These are phyloP conservation scores for Ogataea dorogensis DNA, from an alignment of 805 yeast species.

Conservation along the genomic window DNA sequence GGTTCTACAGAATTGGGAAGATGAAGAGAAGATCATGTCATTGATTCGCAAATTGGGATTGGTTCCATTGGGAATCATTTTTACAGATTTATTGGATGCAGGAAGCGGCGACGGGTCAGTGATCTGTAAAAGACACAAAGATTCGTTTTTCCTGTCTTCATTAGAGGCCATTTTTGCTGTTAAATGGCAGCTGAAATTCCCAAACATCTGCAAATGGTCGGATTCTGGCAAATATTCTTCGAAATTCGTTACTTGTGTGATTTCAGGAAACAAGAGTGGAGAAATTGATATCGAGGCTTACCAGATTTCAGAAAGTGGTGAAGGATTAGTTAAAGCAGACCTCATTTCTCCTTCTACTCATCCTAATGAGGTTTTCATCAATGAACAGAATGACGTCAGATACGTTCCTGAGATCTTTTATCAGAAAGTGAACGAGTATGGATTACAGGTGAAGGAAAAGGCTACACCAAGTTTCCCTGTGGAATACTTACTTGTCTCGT, in stretches of 20 bases:
- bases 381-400: constrained; percentile 65
- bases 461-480: constrained; percentile 93
- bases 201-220: constrained; percentile 63
- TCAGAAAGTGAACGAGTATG: constrained; percentile 82
- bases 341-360: constrained; percentile 84
- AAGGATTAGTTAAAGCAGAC: constrained; percentile 83
- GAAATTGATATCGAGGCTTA: constrained; percentile 90
- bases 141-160: constrained; percentile 87
- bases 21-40: constrained; percentile 49
- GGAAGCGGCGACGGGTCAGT: constrained; percentile 88
- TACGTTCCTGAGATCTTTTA: constrained; percentile 95
- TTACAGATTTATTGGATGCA: constrained; percentile 86
- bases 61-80: constrained; percentile 74
- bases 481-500: constrained; percentile 81
- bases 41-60: constrained; percentile 62
- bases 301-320: constrained; percentile 86
- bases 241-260: constrained; percentile 88
- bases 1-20: constrained; percentile 54
- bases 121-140: constrained; percentile 87
- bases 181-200: constrained; percentile 62
- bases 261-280: constrained; percentile 83
- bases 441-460: constrained; percentile 78
- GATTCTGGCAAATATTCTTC: constrained; percentile 71
- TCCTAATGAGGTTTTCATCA: constrained; percentile 81
- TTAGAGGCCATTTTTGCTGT: constrained; percentile 85